A percentile compares a stretch with the other conserved stretches of the same genome.
These are phyloP conservation scores for Drechslerella dactyloides DNA, from an alignment of 2,329 filamentous ascomycete genomes.

Conservation along the genomic window DNA sequence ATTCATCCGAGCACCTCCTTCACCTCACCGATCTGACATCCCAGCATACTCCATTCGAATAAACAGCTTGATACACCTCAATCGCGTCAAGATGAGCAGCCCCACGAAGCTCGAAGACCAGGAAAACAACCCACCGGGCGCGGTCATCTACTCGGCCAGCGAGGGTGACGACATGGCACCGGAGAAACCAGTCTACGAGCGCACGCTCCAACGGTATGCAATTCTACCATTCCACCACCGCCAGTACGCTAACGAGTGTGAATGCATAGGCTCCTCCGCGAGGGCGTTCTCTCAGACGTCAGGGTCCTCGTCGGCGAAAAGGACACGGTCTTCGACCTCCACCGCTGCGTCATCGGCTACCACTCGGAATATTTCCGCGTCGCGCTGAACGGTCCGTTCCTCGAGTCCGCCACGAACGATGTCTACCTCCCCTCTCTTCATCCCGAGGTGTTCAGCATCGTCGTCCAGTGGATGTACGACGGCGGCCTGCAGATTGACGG, in stretches of 20 bases:
- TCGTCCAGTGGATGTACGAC: conserved; percentile 19
- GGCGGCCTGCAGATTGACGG: background rate
- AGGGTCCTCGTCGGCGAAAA: background rate
- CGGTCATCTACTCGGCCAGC: background rate
- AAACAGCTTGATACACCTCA: background rate
- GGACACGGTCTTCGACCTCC: background rate
- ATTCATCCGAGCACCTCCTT: too few relatives aligned
- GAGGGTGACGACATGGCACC: background rate
- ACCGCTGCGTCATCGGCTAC: background rate
- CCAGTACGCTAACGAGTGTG: background rate
- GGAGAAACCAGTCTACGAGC: background rate
- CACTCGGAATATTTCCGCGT: background rate
- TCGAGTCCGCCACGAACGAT: background rate
- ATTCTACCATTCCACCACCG: background rate
- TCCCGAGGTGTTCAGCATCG: background rate
- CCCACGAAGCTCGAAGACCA: background rate
- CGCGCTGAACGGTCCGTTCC: background rate
- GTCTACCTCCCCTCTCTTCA: conserved; percentile 3
- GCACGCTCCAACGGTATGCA: background rate
- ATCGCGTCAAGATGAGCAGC: background rate
- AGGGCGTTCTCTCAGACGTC: background rate
- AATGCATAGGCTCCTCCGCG: background rate
- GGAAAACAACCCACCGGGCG: background rate
- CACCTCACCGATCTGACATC: background rate
- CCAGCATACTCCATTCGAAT: background rate